These are phyloP conservation scores for Chaetomium sp. DNA, from an alignment of 2,329 filamentous ascomycete genomes.

Conservation along the genomic window DNA sequence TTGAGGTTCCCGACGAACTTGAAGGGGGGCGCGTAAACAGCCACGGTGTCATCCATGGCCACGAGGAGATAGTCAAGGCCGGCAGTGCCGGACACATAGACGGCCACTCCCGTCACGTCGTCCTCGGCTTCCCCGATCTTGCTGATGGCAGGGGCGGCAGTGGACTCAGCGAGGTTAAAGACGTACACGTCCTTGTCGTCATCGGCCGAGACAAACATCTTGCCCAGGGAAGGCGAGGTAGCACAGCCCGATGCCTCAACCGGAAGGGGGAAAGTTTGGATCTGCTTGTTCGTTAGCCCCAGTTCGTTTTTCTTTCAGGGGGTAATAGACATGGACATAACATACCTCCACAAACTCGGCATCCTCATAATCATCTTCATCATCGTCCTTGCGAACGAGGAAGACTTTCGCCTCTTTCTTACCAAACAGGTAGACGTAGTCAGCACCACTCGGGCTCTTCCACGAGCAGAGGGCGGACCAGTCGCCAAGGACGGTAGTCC, in stretches of 20 bases:
- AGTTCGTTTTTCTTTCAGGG: no score
- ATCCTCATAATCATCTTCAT: slow-evolving; percentile 7
- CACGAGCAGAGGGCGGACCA: slow-evolving; percentile 27
- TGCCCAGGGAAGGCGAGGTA: slow-evolving; percentile 12
- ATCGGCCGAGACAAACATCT: slow-evolving; percentile 25
- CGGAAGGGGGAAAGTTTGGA: slow-evolving; percentile 20
- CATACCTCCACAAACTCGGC: slow-evolving; percentile 17
- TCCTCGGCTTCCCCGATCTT: slow-evolving; percentile 22
- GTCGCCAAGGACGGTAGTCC: slow-evolving; percentile 19
- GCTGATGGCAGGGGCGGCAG: slow-evolving; percentile 5
- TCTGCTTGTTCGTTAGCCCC: not conserved
- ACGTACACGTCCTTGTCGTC: slow-evolving; percentile 26
- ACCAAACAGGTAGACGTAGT: slow-evolving; percentile 26
- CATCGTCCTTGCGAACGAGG: slow-evolving; percentile 11
- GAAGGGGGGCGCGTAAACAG: slow-evolving; percentile 22
- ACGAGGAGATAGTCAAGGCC: slow-evolving; percentile 22
- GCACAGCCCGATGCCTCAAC: slow-evolving; percentile 24
- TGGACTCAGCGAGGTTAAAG: slow-evolving; percentile 20
- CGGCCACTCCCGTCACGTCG: slow-evolving; percentile 22
- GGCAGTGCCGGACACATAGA: slow-evolving; percentile 17
- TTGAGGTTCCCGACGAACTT: slow-evolving; percentile 21
- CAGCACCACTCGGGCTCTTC: slow-evolving; percentile 19
- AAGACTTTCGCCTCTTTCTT: slow-evolving; percentile 23
- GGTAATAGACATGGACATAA: no score
- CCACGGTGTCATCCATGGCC: slow-evolving; percentile 20